Evolutionary conservation across 371 early-diverging fungal genomes (phyloP).

Genomic region (Apophysomyces variabilis): DNA sequence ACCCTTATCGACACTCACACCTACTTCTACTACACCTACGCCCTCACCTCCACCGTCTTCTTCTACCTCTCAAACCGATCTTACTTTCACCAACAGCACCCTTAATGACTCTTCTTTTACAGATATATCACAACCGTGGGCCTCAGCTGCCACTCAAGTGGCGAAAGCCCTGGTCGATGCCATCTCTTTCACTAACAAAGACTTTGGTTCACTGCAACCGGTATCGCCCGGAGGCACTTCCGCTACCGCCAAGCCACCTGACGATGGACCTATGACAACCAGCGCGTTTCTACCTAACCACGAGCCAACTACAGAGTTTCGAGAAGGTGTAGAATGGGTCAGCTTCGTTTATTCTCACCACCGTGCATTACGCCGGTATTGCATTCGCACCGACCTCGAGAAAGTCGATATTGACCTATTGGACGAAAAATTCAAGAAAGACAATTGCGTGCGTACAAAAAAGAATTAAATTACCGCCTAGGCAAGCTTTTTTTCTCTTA

Average conservation of each 20-base stretch:
- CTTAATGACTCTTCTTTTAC: background rate
- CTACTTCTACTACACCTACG: background rate
- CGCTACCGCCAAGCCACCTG: conserved; percentile 14
- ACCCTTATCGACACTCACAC: background rate
- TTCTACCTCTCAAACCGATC: background rate
- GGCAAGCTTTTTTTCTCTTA: conserved; percentile 13
- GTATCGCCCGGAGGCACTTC: conserved; percentile 12
- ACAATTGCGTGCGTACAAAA: conserved; percentile 72
- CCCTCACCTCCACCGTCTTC: conserved; percentile 9
- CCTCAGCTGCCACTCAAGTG: conserved; percentile 26
- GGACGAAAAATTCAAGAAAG: conserved; percentile 75
- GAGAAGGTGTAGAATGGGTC: conserved; percentile 75
- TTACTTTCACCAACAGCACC: background rate
- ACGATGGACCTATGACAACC: background rate
- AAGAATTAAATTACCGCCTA: conserved; percentile 7
- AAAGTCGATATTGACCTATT: conserved; percentile 66
- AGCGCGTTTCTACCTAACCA: conserved; percentile 15
- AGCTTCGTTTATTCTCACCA: conserved; percentile 72
- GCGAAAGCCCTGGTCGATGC: conserved; percentile 31
- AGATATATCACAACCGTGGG: conserved; percentile 18
- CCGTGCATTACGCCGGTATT: conserved; percentile 68
- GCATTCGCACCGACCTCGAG: conserved; percentile 85
- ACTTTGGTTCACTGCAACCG: conserved; percentile 5
- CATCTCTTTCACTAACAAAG: conserved; percentile 16
- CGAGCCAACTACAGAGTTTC: conserved; percentile 52